phyloP scores from a whole-genome alignment of 768 basidiomycete species.

The Galerina marginata region DNA sequence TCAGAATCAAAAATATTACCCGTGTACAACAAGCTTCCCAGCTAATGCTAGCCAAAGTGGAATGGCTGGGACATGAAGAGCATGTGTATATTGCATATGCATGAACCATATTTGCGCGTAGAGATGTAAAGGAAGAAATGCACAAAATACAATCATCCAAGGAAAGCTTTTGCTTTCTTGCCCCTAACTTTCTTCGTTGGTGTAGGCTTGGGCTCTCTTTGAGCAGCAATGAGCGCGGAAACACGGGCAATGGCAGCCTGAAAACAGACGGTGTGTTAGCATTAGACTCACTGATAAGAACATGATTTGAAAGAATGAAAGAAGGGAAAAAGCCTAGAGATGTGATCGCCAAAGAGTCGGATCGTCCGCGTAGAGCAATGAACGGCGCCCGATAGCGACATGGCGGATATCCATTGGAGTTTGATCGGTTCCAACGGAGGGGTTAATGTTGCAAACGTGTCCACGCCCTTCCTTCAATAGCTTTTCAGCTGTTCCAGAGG shows the following conservation, averaged over 20 bases:
- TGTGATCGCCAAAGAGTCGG: slow-evolving; percentile 82
- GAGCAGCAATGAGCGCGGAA: slow-evolving; percentile 71
- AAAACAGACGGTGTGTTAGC: slow-evolving; percentile 32
- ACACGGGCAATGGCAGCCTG: slow-evolving; percentile 80
- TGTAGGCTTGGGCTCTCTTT: slow-evolving; percentile 70
- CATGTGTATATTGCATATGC: slow-evolving; percentile 33
- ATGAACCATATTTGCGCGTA: slow-evolving; percentile 34
- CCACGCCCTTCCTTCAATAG: slow-evolving; percentile 90
- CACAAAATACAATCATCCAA: slow-evolving; percentile 30
- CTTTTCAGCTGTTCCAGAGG: slow-evolving; percentile 71
- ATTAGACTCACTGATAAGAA: slow-evolving; percentile 9
- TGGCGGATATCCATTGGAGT: slow-evolving; percentile 60
- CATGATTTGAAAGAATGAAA: slow-evolving; percentile 19
- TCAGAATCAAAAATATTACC: not conserved
- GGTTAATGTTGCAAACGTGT: slow-evolving; percentile 86
- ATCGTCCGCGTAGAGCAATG: slow-evolving; percentile 57
- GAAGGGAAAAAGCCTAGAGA: slow-evolving; percentile 18
- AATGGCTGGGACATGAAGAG: slow-evolving; percentile 14
- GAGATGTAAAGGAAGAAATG: slow-evolving; percentile 29
- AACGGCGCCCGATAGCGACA: slow-evolving; percentile 84
- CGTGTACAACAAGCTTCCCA: not conserved
- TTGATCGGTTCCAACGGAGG: slow-evolving; percentile 63
- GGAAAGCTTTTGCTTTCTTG: slow-evolving; percentile 55
- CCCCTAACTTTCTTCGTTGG: slow-evolving; percentile 77
- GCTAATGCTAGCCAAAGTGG: not conserved